A percentile compares a stretch with the other conserved stretches of the same genome.
These are phyloP conservation scores for Phaeotremella skinneri DNA, from an alignment of 768 basidiomycete genomes.

Conservation along the genomic window DNA sequence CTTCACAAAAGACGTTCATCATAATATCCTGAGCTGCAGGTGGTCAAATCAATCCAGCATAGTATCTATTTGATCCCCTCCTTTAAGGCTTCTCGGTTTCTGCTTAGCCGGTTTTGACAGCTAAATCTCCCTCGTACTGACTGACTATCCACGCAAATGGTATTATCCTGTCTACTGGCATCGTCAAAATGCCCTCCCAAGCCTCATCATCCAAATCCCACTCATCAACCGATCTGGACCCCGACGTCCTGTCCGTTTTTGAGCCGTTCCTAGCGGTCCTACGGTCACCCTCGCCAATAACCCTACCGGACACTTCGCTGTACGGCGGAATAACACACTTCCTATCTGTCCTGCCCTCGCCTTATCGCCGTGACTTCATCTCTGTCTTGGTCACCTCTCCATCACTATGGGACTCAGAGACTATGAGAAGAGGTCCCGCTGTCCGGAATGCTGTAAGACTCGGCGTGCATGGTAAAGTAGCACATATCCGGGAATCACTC, in stretches of 20 bases:
- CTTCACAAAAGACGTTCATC: neutral
- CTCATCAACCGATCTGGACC: neutral
- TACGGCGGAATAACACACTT: slow-evolving; percentile 39
- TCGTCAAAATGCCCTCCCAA: neutral
- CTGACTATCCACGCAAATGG: no score
- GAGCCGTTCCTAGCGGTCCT: slow-evolving; percentile 19
- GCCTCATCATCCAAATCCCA: neutral
- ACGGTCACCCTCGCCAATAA: slow-evolving; percentile 5
- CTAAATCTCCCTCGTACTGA: no score
- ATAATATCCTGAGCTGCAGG: no score
- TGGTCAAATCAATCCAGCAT: no score
- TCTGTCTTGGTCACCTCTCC: slow-evolving; percentile 13
- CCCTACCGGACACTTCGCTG: slow-evolving; percentile 24
- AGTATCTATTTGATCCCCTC: no score
- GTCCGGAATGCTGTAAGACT: slow-evolving; percentile 18
- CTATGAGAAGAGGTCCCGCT: neutral
- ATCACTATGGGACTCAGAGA: slow-evolving; percentile 2
- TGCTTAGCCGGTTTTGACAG: no score
- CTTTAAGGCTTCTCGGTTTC: no score
- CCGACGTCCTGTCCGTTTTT: neutral
- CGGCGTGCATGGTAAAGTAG: slow-evolving; percentile 9
- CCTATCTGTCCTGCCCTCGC: slow-evolving; percentile 17
- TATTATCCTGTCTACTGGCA: neutral
- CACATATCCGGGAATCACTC: neutral
- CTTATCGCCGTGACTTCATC: slow-evolving; percentile 12